These are phyloP conservation scores for Trichoderma simmonsii DNA, from an alignment of 2,329 filamentous ascomycete genomes.

Conservation along the genomic window DNA sequence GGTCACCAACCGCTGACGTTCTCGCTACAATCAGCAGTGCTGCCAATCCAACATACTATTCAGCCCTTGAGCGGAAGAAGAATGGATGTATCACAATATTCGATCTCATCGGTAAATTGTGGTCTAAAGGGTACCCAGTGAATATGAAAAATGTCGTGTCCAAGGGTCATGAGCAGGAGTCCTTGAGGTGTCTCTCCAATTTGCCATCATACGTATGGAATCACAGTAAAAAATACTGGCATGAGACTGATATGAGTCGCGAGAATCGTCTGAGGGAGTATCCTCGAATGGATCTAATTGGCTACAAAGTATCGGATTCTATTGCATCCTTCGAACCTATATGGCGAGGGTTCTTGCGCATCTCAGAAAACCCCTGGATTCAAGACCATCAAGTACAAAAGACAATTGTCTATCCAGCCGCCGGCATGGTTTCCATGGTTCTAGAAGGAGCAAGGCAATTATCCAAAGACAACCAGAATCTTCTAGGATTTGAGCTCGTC, in stretches of 20 bases:
- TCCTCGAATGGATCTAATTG: slow-evolving; percentile 50
- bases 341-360: slow-evolving; percentile 49
- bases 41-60: slow-evolving; percentile 25
- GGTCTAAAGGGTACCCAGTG: slow-evolving; percentile 34
- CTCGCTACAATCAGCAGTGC: slow-evolving; percentile 23
- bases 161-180: slow-evolving; percentile 18
- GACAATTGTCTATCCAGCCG: slow-evolving; percentile 49
- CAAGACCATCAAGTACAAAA: slow-evolving; percentile 50
- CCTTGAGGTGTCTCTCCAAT: slow-evolving; percentile 39
- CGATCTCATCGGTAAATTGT: slow-evolving; percentile 35
- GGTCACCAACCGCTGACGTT: slow-evolving; percentile 38
- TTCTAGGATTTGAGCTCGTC: slow-evolving; percentile 41
- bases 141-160: slow-evolving; percentile 33
- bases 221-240: slow-evolving; percentile 51
- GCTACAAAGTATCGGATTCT: slow-evolving; percentile 43
- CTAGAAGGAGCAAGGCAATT: slow-evolving; percentile 46
- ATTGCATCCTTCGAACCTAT: slow-evolving; percentile 42
- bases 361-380: slow-evolving; percentile 51
- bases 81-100: slow-evolving; percentile 29
- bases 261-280: slow-evolving; percentile 44
- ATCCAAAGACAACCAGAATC: slow-evolving; percentile 25
- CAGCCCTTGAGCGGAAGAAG: slow-evolving; percentile 28
- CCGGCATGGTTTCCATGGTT: slow-evolving; percentile 49
- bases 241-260: slow-evolving; percentile 47
- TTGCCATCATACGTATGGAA: slow-evolving; percentile 56